phyloP scores from a whole-genome alignment of 2,329 filamentous ascomycete genomes.

The Didymella sp. region DNA sequence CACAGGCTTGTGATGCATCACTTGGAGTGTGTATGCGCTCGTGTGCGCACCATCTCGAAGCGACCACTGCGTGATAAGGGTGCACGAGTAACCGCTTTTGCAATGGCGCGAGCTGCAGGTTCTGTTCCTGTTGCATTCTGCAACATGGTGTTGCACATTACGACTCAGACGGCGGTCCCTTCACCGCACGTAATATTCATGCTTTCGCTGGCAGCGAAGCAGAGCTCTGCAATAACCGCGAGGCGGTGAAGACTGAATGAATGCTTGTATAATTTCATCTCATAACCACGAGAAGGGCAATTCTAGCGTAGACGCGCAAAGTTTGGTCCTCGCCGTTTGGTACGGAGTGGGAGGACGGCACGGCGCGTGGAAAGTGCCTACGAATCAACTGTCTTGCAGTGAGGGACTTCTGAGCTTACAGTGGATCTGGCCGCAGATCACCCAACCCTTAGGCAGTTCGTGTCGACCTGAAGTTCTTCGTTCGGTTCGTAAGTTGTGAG shows the following conservation, averaged over 20 bases:
- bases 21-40: neutral
- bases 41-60: neutral
- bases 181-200: neutral
- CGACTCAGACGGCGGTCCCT: neutral
- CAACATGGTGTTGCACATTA: neutral
- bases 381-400: conserved; percentile 35
- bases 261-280: neutral
- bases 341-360: conserved; percentile 38
- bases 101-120: neutral
- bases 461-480: neutral
- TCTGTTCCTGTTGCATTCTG: neutral
- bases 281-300: neutral
- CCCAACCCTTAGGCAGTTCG: conserved; percentile 9
- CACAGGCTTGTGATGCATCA: neutral
- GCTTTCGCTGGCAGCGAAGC: conserved; percentile 7
- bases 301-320: conserved; percentile 3
- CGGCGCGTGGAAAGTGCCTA: conserved; percentile 34
- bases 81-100: neutral
- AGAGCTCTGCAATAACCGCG: conserved; percentile 23
- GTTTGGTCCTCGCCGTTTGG: conserved; percentile 28
- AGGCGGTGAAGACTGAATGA: conserved; percentile 13
- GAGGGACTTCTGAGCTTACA: conserved; percentile 21
- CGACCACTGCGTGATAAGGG: conserved; percentile 1
- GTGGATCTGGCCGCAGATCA: conserved; percentile 36
- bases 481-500: neutral